phyloP scores from a whole-genome alignment of 2,329 filamentous ascomycete species.

The Penicillium sp. region DNA sequence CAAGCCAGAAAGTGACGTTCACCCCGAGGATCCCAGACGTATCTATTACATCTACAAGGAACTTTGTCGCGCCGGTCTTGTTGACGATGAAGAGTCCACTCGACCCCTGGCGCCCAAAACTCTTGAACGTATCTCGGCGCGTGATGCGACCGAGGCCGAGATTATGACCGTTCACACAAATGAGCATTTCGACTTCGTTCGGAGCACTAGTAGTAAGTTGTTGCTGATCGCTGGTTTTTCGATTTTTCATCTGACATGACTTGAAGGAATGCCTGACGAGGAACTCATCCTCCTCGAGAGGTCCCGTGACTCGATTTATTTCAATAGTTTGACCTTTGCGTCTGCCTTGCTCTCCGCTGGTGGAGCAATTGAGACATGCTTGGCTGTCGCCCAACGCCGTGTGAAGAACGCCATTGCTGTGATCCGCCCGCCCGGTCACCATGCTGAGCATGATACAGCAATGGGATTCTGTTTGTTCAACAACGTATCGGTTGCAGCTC shows the following conservation, averaged over 20 bases:
- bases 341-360: constrained; percentile 84
- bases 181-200: constrained; percentile 79
- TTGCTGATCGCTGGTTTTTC: not conserved
- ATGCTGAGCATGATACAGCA: constrained; percentile 80
- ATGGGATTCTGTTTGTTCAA: constrained; percentile 99
- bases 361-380: constrained; percentile 92
- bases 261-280: constrained; percentile 51
- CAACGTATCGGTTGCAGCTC: constrained; percentile 92
- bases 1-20: constrained; percentile 68
- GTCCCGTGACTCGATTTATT: constrained; percentile 75
- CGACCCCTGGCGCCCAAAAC: constrained; percentile 55
- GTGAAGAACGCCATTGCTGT: constrained; percentile 96
- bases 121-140: constrained; percentile 70
- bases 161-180: constrained; percentile 76
- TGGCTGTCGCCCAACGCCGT: constrained; percentile 77
- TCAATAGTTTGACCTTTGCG: constrained; percentile 77
- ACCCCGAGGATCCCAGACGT: constrained; percentile 89
- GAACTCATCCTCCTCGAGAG: constrained; percentile 70
- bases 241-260: constrained; percentile 16
- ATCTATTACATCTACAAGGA: constrained; percentile 93
- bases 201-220: constrained; percentile 51
- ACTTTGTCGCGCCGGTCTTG: constrained; percentile 77
- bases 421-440: constrained; percentile 91
- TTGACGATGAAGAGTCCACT: constrained; percentile 61
- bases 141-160: constrained; percentile 76